phyloP scores from a whole-genome alignment of 257 asterid genomes.

The Prunella vulgaris region DNA sequence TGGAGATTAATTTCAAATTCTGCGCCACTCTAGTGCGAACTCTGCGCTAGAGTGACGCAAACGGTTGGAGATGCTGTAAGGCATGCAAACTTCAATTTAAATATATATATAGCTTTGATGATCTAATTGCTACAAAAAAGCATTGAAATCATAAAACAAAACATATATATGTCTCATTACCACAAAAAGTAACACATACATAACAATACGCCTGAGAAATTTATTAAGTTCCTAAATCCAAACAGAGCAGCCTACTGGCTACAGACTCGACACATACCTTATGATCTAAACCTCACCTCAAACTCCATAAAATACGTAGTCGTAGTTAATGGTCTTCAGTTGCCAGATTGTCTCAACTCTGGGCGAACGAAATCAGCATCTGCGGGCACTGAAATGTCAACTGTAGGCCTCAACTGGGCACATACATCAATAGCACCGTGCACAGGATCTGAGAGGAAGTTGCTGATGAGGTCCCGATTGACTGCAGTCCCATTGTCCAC shows the following conservation, averaged over 20 bases:
- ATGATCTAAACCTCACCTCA: slow-evolving; percentile 2
- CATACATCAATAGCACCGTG: slow-evolving; percentile 85
- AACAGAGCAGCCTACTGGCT: not conserved
- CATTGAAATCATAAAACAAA: not conserved
- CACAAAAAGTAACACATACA: slow-evolving; percentile 11
- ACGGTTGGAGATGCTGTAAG: too few species aligned
- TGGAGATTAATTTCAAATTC: too few species aligned
- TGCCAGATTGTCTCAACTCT: slow-evolving; percentile 60
- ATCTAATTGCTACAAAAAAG: not conserved
- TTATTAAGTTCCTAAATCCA: not conserved
- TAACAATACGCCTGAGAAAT: not conserved
- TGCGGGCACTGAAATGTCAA: slow-evolving; percentile 80
- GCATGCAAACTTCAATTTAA: too few species aligned
- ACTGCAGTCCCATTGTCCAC: slow-evolving; percentile 63
- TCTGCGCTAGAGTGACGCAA: too few species aligned
- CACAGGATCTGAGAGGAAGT: slow-evolving; percentile 78
- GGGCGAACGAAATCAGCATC: slow-evolving; percentile 98
- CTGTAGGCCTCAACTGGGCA: slow-evolving; percentile 88
- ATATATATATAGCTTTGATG: not conserved
- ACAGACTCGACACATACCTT: slow-evolving; percentile 15
- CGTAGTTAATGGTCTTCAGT: slow-evolving; percentile 26
- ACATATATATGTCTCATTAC: not conserved
- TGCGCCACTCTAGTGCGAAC: too few species aligned
- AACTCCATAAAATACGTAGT: slow-evolving; percentile 6
- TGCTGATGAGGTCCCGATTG: slow-evolving; percentile 75